Evolutionary conservation across 371 early-diverging fungal species (phyloP), one percentile per base, ranked within the genome.

Genomic region (Apophysomyces elegans): DNA sequence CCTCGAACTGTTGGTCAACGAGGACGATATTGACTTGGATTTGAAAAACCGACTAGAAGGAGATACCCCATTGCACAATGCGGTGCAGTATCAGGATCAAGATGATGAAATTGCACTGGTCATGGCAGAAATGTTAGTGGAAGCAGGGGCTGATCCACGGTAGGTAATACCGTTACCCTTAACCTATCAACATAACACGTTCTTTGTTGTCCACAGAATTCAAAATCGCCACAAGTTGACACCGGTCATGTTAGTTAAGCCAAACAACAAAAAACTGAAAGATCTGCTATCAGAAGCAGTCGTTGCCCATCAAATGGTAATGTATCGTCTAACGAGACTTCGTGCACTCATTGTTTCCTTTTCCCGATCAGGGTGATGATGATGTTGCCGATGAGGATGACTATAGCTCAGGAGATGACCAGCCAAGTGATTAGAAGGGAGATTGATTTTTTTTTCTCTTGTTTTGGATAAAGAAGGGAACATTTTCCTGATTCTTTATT

Each of bases 21-120:
- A 69, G 11, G 84, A 80, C 41, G 88, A 84, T 37, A 84, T 89
- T 57, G 70, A 88, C 14, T 61, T 80, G 32, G 84, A 89, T 70
- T 70, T 84, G 26, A 67, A 79, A 62, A 86, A 90, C 69, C 70
- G 68, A 9, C 32, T 85, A 21, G 87, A 86, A 59, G 83, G 81
- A 18, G 80, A 88, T 39, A 89, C 91, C 18, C 89, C 89, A 36
- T 74, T 90, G 35, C 91, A 90, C 72, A 76, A 83, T 58, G 91
- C 89, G 14, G 86, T 88, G 13, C 71, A 71, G 46, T 78, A 81
- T 64, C 73, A 74, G 12, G 47, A 71, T 12, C 75, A 83, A 35
- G 79, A 83, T 56, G 72, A 78, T 6, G 83, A 83, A 21, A 72
- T 70, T 58, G 85, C 86, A 7, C 59, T 80, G 12, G 78, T 78